These are phyloP conservation scores for Orbilia javanica DNA, from an alignment of 2,329 filamentous ascomycete species.

Conservation along the genomic window DNA sequence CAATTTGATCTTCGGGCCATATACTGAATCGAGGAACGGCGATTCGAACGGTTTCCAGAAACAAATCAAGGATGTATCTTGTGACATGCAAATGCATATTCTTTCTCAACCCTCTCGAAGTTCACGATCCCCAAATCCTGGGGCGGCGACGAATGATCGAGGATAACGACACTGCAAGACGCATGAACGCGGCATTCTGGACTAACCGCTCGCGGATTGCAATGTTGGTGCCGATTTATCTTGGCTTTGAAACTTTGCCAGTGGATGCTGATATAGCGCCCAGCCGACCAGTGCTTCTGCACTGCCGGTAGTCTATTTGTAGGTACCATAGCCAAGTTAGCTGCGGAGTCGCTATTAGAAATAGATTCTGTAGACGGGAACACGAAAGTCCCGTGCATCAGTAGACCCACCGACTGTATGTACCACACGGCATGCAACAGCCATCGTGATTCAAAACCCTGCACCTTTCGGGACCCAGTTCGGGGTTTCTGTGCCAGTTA, in stretches of 20 bases:
- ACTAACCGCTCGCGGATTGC: slow-evolving; percentile 2
- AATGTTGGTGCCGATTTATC: background rate
- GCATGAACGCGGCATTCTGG: background rate
- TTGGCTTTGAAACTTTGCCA: background rate
- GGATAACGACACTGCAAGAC: background rate
- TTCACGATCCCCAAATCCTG: slow-evolving; percentile 10
- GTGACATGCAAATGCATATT: background rate
- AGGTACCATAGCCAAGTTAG: background rate
- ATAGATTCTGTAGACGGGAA: slow-evolving; percentile 3
- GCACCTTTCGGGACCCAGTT: background rate
- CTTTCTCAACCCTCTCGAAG: background rate
- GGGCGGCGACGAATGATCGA: no score
- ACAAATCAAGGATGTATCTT: background rate
- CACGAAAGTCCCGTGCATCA: background rate
- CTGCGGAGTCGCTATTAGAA: background rate
- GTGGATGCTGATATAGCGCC: background rate
- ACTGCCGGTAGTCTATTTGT: slow-evolving; percentile 4
- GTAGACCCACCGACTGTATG: background rate
- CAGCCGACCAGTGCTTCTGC: background rate
- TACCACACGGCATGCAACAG: background rate
- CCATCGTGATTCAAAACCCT: background rate
- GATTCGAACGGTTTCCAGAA: background rate
- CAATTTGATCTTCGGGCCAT: slow-evolving; percentile 12
- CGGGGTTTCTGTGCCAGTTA: no score
- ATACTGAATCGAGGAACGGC: slow-evolving; percentile 11